Conservation (phyloP, 306 rosid species). For the Parietaria judaica region DNA sequence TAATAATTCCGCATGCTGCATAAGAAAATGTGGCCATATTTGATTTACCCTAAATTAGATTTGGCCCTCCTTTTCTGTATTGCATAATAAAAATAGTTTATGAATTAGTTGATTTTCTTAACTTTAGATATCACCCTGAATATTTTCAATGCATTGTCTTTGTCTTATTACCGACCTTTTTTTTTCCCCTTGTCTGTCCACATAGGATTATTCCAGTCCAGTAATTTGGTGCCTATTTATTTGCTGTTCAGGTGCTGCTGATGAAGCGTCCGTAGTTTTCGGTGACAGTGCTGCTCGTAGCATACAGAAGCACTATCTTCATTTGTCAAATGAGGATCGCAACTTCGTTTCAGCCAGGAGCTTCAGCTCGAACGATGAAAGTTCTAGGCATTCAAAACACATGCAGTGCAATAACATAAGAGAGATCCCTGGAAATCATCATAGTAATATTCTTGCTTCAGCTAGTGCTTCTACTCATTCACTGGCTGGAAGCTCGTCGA, state of each 20-base stretch:
- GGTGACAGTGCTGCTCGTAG: conserved; percentile 87
- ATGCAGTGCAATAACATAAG: conserved; percentile 55
- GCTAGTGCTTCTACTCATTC: conserved; percentile 52
- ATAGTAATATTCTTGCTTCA: conserved; percentile 44
- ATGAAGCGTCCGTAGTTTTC: conserved; percentile 81
- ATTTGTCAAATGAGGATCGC: conserved; percentile 46
- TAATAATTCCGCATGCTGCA: not conserved
- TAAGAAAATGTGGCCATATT: not conserved
- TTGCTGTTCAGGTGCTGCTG: conserved; percentile 68
- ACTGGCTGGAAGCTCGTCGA: conserved; percentile 50
- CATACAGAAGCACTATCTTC: conserved; percentile 73
- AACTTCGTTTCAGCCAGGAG: conserved; percentile 47
- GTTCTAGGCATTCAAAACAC: conserved; percentile 61
- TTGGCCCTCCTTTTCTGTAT: no score
- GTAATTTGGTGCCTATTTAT: conserved; percentile 9
- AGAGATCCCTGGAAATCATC: conserved; percentile 70
- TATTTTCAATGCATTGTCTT: not conserved
- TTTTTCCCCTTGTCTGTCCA: not conserved
- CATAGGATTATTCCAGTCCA: not conserved
- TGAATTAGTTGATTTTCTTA: no score
- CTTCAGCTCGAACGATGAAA: conserved; percentile 43
- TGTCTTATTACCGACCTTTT: not conserved
- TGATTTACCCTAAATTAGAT: no score
- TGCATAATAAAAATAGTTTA: no score
- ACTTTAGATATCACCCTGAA: no score